phyloP scores from a whole-genome alignment of 1,139 yeast species.

The Candida tetrigidarum region DNA sequence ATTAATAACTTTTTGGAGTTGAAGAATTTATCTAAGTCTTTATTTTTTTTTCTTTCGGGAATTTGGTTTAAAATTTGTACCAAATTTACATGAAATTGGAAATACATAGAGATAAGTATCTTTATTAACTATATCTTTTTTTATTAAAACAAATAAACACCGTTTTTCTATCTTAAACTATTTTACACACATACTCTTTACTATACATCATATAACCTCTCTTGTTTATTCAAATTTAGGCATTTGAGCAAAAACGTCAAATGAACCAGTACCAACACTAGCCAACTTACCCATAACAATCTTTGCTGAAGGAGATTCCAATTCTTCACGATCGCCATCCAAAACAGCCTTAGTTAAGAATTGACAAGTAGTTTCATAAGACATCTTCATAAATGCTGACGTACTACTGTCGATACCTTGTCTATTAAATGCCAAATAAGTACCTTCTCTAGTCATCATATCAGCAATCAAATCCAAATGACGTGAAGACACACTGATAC shows the following conservation, averaged over 20 bases:
- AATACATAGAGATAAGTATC: not conserved
- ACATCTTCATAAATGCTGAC: slow-evolving; percentile 98
- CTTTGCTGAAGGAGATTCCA: slow-evolving; percentile 94
- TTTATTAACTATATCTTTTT: not conserved
- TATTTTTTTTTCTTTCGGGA: not conserved
- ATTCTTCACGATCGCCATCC: slow-evolving; percentile 86
- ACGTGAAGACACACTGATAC: slow-evolving; percentile 90
- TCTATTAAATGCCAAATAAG: slow-evolving; percentile 95
- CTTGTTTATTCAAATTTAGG: slow-evolving; percentile 14
- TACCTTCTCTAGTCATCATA: slow-evolving; percentile 99
- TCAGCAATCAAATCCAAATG: slow-evolving; percentile 98
- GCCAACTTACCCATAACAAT: slow-evolving; percentile 92
- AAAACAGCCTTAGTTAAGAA: slow-evolving; percentile 96
- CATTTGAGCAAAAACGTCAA: slow-evolving; percentile 80
- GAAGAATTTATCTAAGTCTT: too few relatives aligned
- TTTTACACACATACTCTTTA: not conserved
- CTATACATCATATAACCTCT: too few relatives aligned
- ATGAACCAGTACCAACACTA: slow-evolving; percentile 95
- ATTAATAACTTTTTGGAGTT: slow-evolving; percentile 4
- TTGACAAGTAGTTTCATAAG: slow-evolving; percentile 98
- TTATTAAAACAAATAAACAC: not conserved
- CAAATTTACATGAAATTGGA: not conserved
- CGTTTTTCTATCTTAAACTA: slow-evolving; percentile 4
- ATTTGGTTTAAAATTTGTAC: not conserved
- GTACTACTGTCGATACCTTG: slow-evolving; percentile 97